phyloP scores from a whole-genome alignment of 202 grass and related monocot genomes.

The Panicum virgatum region DNA sequence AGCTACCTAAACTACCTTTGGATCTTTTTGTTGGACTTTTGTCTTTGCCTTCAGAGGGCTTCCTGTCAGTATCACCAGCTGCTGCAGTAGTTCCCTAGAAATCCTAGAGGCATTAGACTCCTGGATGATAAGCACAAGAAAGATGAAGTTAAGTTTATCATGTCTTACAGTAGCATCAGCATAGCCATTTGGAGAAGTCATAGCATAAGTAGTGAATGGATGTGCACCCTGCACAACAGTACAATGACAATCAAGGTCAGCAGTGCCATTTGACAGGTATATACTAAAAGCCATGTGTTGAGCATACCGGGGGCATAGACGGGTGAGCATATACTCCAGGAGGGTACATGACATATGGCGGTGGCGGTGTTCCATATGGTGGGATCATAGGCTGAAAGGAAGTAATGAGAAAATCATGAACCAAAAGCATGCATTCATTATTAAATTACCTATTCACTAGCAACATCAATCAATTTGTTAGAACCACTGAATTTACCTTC shows the following conservation, averaged over 20 bases:
- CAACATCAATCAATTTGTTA: not conserved
- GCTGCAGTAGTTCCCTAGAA: conserved; percentile 62
- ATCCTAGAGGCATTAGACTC: conserved; percentile 48
- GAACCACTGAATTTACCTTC: conserved; percentile 10
- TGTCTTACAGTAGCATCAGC: conserved; percentile 77
- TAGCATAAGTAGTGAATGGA: conserved; percentile 80
- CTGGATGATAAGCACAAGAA: conserved; percentile 16
- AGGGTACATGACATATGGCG: conserved; percentile 93
- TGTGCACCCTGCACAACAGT: conserved; percentile 65
- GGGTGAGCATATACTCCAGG: conserved; percentile 95
- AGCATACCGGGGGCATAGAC: conserved; percentile 77
- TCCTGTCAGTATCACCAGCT: conserved; percentile 63
- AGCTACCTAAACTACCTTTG: conserved; percentile 95
- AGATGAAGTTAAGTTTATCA: conserved; percentile 6
- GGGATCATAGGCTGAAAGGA: conserved; percentile 81
- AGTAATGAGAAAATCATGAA: not conserved
- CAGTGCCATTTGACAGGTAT: conserved; percentile 31
- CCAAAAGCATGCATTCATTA: conserved; percentile 9
- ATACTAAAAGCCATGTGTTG: conserved; percentile 23
- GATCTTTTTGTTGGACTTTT: conserved; percentile 81
- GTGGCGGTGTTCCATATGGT: conserved; percentile 75
- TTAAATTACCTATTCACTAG: not conserved
- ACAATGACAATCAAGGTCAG: conserved; percentile 32
- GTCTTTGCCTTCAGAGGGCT: conserved; percentile 80
- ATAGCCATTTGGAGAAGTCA: conserved; percentile 70